Conservation (phyloP, 2,329 filamentous ascomycete species). For the Penicillium fuscoglaucum region DNA sequence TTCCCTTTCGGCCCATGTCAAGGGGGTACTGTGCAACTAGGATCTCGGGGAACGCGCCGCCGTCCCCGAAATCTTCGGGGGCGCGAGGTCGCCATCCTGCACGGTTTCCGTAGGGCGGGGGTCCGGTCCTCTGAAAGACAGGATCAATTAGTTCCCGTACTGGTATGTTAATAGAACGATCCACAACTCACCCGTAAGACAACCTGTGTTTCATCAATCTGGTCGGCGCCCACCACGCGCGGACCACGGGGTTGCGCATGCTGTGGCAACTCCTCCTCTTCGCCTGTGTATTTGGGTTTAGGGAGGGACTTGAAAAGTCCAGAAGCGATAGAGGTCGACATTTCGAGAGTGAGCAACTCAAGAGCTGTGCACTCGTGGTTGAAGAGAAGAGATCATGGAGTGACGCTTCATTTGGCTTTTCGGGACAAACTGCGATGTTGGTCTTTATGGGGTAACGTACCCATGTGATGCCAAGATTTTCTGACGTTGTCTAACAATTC, state of each 20-base stretch:
- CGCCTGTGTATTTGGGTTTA: constrained; percentile 86
- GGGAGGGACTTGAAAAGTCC: constrained; percentile 79
- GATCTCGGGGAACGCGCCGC: constrained; percentile 92
- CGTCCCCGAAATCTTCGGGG: constrained; percentile 91
- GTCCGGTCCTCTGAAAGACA: constrained; percentile 65
- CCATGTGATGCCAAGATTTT: constrained; percentile 8
- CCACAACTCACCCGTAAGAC: constrained; percentile 65
- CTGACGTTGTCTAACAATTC: not conserved
- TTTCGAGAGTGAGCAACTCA: constrained; percentile 37
- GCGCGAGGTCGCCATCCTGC: constrained; percentile 85
- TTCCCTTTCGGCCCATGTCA: constrained; percentile 83
- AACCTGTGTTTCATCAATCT: constrained; percentile 82
- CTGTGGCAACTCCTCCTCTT: constrained; percentile 76
- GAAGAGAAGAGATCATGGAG: constrained; percentile 19
- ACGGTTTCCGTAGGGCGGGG: constrained; percentile 84
- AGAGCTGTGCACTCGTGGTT: constrained; percentile 20
- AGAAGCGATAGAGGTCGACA: constrained; percentile 64
- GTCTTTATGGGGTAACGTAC: constrained; percentile 10
- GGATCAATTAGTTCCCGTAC: constrained; percentile 3
- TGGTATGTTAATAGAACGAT: constrained; percentile 9
- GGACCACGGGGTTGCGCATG: constrained; percentile 75
- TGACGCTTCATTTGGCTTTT: constrained; percentile 24
- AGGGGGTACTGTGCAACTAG: constrained; percentile 92
- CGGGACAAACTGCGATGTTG: constrained; percentile 17
- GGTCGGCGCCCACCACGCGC: constrained; percentile 74